Conservation (phyloP, 192 early-diverging fungal genomes). For the Coemansia sp. region DNA sequence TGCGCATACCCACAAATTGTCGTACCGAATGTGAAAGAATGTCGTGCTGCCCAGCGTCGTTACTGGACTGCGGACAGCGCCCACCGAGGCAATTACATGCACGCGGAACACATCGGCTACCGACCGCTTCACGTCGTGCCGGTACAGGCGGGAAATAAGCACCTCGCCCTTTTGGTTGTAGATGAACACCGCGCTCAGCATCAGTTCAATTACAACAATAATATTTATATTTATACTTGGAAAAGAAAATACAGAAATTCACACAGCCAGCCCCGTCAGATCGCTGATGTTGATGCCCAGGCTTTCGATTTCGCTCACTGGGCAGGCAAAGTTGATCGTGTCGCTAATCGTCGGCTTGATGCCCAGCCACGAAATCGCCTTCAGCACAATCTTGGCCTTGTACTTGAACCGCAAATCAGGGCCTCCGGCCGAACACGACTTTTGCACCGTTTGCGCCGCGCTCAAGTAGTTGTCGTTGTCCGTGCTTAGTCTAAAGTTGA, state of each 20-base stretch:
- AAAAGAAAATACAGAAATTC: not conserved
- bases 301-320: constrained; percentile 37
- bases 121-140: constrained; percentile 95
- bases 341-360: constrained; percentile 55
- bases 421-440: constrained; percentile 39
- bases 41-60: constrained; percentile 85
- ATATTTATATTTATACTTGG: constrained; percentile 47
- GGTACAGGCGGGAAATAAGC: constrained; percentile 91
- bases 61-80: constrained; percentile 74
- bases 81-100: constrained; percentile 87
- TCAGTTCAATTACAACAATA: constrained; percentile 24
- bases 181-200: constrained; percentile 95
- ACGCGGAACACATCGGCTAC: constrained; percentile 96
- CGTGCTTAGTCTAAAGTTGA: constrained; percentile 50
- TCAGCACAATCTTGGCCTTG: constrained; percentile 48
- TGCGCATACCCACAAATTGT: constrained; percentile 91
- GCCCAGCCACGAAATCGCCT: constrained; percentile 53
- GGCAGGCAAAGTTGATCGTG: constrained; percentile 48
- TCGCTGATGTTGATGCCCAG: constrained; percentile 52
- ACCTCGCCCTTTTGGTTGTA: constrained; percentile 99
- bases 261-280: constrained; percentile 35
- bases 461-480: constrained; percentile 35
- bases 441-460: constrained; percentile 38
- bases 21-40: constrained; percentile 96
- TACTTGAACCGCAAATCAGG: constrained; percentile 47